A percentile compares a stretch with the other conserved stretches of the same genome.
These are phyloP conservation scores for Colletotrichum sp. DNA, from an alignment of 2,329 filamentous ascomycete species.

Conservation along the genomic window DNA sequence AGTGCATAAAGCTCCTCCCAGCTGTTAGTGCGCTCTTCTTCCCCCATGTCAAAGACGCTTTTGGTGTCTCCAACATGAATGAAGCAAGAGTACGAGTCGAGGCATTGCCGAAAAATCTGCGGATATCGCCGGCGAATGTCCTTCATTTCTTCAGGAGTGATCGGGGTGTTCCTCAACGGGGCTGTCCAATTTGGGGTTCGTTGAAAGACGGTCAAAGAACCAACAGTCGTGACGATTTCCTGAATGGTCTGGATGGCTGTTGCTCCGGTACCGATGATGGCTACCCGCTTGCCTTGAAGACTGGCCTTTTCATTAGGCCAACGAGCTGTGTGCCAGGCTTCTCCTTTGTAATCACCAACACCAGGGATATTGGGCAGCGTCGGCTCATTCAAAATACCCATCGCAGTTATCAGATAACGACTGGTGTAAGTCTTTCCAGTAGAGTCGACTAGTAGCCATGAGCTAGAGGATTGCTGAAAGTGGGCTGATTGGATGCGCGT, in stretches of 20 bases:
- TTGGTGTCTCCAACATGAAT: slow-evolving; percentile 31
- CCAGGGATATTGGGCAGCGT: slow-evolving; percentile 45
- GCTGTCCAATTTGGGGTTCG: slow-evolving; percentile 49
- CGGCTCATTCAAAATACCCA: slow-evolving; percentile 42
- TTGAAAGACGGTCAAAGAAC: slow-evolving; percentile 59
- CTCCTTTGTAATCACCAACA: slow-evolving; percentile 42
- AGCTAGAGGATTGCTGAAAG: slow-evolving; percentile 28
- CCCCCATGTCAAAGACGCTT: slow-evolving; percentile 26
- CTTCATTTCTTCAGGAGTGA: slow-evolving; percentile 20
- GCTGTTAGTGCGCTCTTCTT: slow-evolving; percentile 28
- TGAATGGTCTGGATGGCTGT: slow-evolving; percentile 52
- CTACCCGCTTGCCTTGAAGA: slow-evolving; percentile 51
- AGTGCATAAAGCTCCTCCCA: slow-evolving; percentile 35
- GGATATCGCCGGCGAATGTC: slow-evolving; percentile 1
- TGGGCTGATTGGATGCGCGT: slow-evolving; percentile 33
- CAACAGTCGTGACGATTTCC: slow-evolving; percentile 47
- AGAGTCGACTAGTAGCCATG: slow-evolving; percentile 32
- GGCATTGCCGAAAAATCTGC: slow-evolving; percentile 19
- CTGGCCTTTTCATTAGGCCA: slow-evolving; percentile 49
- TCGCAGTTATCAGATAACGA: slow-evolving; percentile 35
- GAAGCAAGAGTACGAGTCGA: slow-evolving; percentile 31
- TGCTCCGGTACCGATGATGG: slow-evolving; percentile 54
- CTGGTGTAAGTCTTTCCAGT: slow-evolving; percentile 25
- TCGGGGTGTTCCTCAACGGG: slow-evolving; percentile 29
- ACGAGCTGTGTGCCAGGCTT: slow-evolving; percentile 49